Base-by-base conservation (phyloP, 352 stramenopile species). In the Phytopythium litorale region DNA sequence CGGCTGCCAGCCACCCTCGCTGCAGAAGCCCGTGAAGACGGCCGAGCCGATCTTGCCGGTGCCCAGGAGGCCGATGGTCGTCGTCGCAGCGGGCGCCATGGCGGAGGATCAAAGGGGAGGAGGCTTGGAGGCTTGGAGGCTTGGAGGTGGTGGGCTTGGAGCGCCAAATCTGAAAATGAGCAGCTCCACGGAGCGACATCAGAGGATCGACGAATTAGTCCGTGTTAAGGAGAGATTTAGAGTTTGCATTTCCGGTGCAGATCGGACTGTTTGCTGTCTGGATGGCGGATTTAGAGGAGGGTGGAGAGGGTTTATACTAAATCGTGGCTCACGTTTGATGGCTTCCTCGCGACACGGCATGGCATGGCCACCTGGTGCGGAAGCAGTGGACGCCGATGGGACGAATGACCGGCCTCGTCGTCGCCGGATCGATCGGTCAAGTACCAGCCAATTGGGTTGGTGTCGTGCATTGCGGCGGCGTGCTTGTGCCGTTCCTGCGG, bases 41-140 rank as follows among this genome's bases (percentile, higher is more conserved):
- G 86, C 86, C 60, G 82, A 92, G 65, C 86, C 86, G 70, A 95
- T 95, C 72, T 95, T 95, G 62, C 86, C 86, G 55, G 86, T 95
- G 63, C 86, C 86, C 32, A 95, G 71, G 28, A 95, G 75, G 56
- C 86, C 86, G 40, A 95, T 71, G 19, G 73, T 89, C 54, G 84
- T 85, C 32, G 85, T 74, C 18, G 71, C 25, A 7, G 78, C 65
- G 28, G 77, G 80, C 56, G 76, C 65, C 82, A 89, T 91, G n/a
- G 13, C 45, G 37, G 35, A 15, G 15, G 50, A 25, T 40, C 30
- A 45, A 23, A 21, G 38, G 25, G 15, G 23, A 18, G 23, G 23
- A 53, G n/a, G n/a, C 16, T 21, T 21, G 21, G 48, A 40, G 43
- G 12, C 19, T 15, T 33, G 59, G 35, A 18, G 28, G 23, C 25